phyloP scores from a whole-genome alignment of 176 grass and related monocot species.

The Aegilops speltoides region DNA sequence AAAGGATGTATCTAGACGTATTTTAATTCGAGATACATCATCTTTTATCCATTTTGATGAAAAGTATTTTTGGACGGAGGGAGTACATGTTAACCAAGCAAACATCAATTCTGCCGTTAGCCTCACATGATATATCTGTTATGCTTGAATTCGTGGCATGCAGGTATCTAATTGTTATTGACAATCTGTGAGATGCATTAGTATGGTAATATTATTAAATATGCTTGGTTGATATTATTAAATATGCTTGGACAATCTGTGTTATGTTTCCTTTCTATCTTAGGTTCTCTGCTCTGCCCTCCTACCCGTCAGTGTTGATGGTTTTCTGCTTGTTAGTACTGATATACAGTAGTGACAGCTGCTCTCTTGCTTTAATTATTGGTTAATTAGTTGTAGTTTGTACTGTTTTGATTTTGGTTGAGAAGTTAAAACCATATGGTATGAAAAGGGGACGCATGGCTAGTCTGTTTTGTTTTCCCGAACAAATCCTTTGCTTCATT shows the following conservation, averaged over 20 bases:
- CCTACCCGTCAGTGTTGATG: too few species aligned
- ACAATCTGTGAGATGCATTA: neutral
- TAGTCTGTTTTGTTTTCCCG: too few species aligned
- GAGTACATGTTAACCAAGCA: neutral
- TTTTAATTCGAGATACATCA: too few species aligned
- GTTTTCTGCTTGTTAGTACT: neutral
- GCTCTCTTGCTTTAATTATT: neutral
- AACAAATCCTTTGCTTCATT: too few species aligned
- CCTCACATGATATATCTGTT: neutral
- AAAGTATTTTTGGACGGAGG: too few species aligned
- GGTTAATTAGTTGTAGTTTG: neutral
- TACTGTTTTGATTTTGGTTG: neutral
- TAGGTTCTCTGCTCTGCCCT: too few species aligned
- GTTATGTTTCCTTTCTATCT: too few species aligned
- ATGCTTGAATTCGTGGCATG: neutral
- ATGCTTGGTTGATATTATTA: neutral
- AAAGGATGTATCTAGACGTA: too few species aligned
- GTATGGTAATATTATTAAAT: neutral
- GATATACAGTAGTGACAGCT: neutral
- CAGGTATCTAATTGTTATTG: constrained; percentile 6
- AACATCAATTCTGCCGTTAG: neutral
- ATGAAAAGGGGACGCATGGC: neutral
- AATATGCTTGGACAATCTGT: too few species aligned
- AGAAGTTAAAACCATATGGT: neutral
- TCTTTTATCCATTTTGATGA: too few species aligned